A percentile compares a stretch with the other conserved stretches of the same genome.
Conservation (phyloP, 495 filamentous ascomycete genomes). For the Cercophora scortea region DNA sequence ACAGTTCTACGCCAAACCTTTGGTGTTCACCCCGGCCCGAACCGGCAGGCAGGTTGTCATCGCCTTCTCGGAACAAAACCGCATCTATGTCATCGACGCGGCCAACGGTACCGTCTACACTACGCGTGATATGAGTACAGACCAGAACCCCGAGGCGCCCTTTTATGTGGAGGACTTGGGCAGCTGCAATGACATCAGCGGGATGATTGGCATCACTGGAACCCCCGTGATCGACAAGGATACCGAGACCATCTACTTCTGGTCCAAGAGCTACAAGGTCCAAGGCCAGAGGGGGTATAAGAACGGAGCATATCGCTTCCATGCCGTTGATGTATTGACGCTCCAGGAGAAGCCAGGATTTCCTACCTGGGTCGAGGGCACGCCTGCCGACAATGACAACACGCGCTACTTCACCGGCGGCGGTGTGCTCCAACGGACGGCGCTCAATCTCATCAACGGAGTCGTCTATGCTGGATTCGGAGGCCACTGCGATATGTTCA, state of each 20-base stretch:
- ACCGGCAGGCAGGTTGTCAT: slow-evolving; percentile 21
- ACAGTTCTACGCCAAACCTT: slow-evolving; percentile 20
- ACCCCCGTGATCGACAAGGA: slow-evolving; percentile 28
- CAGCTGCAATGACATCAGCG: slow-evolving; percentile 12
- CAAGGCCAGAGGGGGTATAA: slow-evolving; percentile 22
- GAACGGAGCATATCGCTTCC: slow-evolving; percentile 20
- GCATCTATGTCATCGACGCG: slow-evolving; percentile 24
- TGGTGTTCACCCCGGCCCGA: slow-evolving; percentile 19
- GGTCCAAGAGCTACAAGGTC: slow-evolving; percentile 30
- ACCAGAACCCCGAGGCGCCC: slow-evolving; percentile 8
- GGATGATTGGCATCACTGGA: slow-evolving; percentile 27
- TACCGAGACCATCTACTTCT: slow-evolving; percentile 33
- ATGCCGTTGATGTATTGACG: slow-evolving; percentile 28
- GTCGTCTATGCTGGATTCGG: slow-evolving; percentile 32
- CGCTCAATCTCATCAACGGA: slow-evolving; percentile 27
- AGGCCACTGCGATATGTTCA: slow-evolving; percentile 26
- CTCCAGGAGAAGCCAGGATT: slow-evolving; percentile 24
- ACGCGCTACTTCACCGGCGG: slow-evolving; percentile 28
- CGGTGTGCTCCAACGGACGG: slow-evolving; percentile 24
- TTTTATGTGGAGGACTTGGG: slow-evolving; percentile 12
- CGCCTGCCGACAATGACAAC: slow-evolving; percentile 22
- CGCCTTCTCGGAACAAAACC: slow-evolving; percentile 21
- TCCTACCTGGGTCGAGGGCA: slow-evolving; percentile 22
- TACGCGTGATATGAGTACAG: slow-evolving; percentile 3
- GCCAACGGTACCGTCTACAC: slow-evolving; percentile 17